phyloP scores from a whole-genome alignment of 2,329 filamentous ascomycete species.

The Penicillium nordicum region DNA sequence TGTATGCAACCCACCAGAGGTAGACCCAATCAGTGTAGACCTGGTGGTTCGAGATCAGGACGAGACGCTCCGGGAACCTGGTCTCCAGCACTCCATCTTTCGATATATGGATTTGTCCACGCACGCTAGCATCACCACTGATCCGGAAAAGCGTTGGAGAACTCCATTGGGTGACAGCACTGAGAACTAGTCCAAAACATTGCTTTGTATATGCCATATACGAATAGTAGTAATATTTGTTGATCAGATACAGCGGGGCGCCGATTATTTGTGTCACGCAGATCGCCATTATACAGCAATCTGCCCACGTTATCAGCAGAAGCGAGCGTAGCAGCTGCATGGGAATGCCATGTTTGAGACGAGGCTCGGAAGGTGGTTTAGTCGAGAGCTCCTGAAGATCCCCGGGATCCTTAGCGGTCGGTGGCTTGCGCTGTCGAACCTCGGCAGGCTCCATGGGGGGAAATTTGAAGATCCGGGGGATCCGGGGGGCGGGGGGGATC shows the following conservation, averaged over 20 bases:
- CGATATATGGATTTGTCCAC: conserved; percentile 56
- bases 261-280: conserved; percentile 59
- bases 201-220: conserved; percentile 66
- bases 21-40: conserved; percentile 69
- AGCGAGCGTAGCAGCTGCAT: conserved; percentile 47
- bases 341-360: conserved; percentile 45
- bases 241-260: conserved; percentile 59
- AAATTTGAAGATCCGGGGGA: not conserved
- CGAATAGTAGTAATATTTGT: conserved; percentile 59
- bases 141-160: conserved; percentile 60
- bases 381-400: conserved; percentile 18
- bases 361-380: conserved; percentile 29
- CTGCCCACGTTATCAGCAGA: conserved; percentile 45
- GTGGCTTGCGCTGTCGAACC: conserved; percentile 32
- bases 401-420: conserved; percentile 13
- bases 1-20: conserved; percentile 66
- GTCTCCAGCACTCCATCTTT: conserved; percentile 57
- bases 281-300: conserved; percentile 42
- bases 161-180: conserved; percentile 61
- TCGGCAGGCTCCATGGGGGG: conserved; percentile 32
- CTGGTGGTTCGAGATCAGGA: conserved; percentile 64
- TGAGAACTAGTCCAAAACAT: conserved; percentile 61
- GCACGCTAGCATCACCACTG: conserved; percentile 59
- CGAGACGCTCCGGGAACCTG: conserved; percentile 58
- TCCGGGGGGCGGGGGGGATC: not conserved